Evolutionary conservation across 768 basidiomycete genomes (phyloP).

Genomic region (Russula griseocarnosa): DNA sequence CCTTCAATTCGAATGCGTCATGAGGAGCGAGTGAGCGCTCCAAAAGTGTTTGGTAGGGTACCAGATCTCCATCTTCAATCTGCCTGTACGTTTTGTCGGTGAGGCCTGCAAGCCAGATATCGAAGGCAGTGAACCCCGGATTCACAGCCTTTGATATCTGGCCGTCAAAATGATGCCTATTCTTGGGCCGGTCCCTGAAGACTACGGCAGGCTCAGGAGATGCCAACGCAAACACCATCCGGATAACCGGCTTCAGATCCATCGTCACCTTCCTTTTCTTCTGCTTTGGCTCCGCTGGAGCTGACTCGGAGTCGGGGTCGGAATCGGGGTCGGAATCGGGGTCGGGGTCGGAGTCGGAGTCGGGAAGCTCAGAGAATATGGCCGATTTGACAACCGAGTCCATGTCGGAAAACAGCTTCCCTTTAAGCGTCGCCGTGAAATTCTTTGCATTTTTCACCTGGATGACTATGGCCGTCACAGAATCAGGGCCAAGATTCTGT

Average conservation of each 20-base stretch:
- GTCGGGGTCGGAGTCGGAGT: no score
- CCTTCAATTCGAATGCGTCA: no score
- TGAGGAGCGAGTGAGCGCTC: no score
- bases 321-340: no score
- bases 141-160: no score
- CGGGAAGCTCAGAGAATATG: no score
- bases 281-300: not conserved
- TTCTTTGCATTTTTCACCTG: not conserved
- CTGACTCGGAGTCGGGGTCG: no score
- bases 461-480: not conserved
- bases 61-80: not conserved
- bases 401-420: not conserved
- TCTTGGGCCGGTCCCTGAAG: not conserved
- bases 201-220: not conserved
- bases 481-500: not conserved
- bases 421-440: no score
- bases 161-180: no score
- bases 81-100: not conserved
- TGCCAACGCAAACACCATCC: not conserved
- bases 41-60: no score
- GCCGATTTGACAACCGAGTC: not conserved
- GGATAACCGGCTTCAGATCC: not conserved
- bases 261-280: no score
- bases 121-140: not conserved
- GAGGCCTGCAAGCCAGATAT: conserved; percentile 8